Evolutionary conservation across 2,329 filamentous ascomycete genomes (phyloP).

Genomic region (Aspergillus puulaauensis): DNA sequence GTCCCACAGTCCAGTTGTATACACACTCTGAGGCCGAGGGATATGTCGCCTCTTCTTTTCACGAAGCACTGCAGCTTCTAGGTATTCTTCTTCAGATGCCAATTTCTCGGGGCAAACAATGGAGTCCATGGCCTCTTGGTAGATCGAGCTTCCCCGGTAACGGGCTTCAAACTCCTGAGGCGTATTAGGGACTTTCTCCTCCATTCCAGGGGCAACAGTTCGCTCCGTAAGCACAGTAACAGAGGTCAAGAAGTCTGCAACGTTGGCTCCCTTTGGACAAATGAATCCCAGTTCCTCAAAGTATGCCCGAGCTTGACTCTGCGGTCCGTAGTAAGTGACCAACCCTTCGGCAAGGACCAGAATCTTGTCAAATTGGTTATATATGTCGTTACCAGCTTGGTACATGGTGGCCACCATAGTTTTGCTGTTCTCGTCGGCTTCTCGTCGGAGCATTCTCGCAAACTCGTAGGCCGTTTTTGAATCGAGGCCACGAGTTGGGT

Average conservation of each 20-base stretch:
- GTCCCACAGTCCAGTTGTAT: conserved; percentile 30
- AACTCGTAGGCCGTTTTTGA: conserved; percentile 63
- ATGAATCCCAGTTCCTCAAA: conserved; percentile 65
- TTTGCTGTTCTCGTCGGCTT: conserved; percentile 60
- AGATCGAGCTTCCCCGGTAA: conserved; percentile 54
- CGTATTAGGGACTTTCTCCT: conserved; percentile 31
- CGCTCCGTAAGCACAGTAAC: conserved; percentile 57
- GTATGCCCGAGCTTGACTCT: conserved; percentile 57
- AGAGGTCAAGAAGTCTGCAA: conserved; percentile 65
- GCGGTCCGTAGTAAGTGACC: conserved; percentile 63
- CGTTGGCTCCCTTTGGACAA: conserved; percentile 60
- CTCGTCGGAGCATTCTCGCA: conserved; percentile 55
- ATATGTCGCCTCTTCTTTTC: conserved; percentile 34
- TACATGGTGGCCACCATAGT: conserved; percentile 64
- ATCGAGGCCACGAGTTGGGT: conserved; percentile 64
- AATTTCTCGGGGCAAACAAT: conserved; percentile 32
- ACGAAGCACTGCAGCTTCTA: conserved; percentile 26
- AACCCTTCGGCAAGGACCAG: conserved; percentile 64
- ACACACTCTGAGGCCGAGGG: conserved; percentile 30
- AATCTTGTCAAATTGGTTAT: conserved; percentile 68
- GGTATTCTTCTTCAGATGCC: conserved; percentile 28
- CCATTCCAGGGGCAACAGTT: conserved; percentile 35
- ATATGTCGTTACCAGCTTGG: conserved; percentile 68
- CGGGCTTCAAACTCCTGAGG: conserved; percentile 45
- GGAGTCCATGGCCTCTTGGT: conserved; percentile 52